These are phyloP conservation scores for Pholiota microspora DNA, from an alignment of 768 basidiomycete species.

Conservation along the genomic window DNA sequence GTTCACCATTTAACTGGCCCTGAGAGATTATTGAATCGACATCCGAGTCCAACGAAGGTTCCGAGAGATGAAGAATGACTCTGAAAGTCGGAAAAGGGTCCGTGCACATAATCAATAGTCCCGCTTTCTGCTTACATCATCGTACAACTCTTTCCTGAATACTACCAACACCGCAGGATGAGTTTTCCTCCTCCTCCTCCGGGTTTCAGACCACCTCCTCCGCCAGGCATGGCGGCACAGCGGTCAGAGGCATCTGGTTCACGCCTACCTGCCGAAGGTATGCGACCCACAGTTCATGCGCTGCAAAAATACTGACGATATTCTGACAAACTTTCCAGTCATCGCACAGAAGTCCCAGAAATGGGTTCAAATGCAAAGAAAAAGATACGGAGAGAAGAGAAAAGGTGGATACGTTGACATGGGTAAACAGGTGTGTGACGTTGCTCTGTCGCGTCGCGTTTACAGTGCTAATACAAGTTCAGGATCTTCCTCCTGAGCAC, in stretches of 20 bases:
- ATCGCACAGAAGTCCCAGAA: slow-evolving; percentile 93
- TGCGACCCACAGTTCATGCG: slow-evolving; percentile 14
- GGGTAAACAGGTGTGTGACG: slow-evolving; percentile 80
- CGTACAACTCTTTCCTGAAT: slow-evolving; percentile 36
- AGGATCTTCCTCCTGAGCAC: slow-evolving; percentile 97
- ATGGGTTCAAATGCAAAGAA: slow-evolving; percentile 93
- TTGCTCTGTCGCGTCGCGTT: slow-evolving; percentile 9
- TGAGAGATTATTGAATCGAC: too few relatives aligned
- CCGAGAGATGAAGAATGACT: slow-evolving; percentile 8
- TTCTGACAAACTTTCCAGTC: slow-evolving; percentile 35
- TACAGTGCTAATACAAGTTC: slow-evolving; percentile 19
- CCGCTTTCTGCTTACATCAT: slow-evolving; percentile 38
- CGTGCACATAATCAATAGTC: slow-evolving; percentile 32
- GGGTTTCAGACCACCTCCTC: slow-evolving; percentile 48
- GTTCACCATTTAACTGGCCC: too few relatives aligned
- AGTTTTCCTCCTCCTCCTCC: slow-evolving; percentile 60
- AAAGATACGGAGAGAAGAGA: slow-evolving; percentile 88
- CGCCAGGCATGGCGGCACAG: slow-evolving; percentile 50
- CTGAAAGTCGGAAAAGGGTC: slow-evolving; percentile 24
- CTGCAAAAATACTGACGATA: slow-evolving; percentile 11
- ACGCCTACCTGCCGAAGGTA: slow-evolving; percentile 48
- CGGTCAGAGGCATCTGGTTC: slow-evolving; percentile 37
- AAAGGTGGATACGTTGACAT: slow-evolving; percentile 89
- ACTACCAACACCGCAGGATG: slow-evolving; percentile 40
- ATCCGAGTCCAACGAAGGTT: too few relatives aligned